Evolutionary conservation across 2,329 filamentous ascomycete species (phyloP), one percentile per base, ranked within the genome.

Genomic region (Colletotrichum sansevieriae): DNA sequence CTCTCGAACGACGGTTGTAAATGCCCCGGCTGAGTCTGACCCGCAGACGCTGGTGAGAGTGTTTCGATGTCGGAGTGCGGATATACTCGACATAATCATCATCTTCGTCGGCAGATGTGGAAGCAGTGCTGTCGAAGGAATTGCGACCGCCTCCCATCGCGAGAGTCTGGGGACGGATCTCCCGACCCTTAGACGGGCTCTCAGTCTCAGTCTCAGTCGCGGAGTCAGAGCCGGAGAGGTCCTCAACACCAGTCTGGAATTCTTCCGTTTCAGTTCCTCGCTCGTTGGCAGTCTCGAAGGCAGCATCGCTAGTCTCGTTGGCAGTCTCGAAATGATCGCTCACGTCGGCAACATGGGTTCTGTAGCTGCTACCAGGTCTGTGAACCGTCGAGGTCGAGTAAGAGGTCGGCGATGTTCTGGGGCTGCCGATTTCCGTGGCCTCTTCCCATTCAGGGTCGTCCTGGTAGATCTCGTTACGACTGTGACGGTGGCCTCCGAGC

Each of bases 381-480:
- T 76, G 78, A 7, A 75, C 72, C 10, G 73, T 62, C 12, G 79
- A 74, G 35, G 75, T 76, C 22, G 78, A 74, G 43, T 73, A 73
- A 8, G 77, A 71, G 15, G 49, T 69, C 44, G 81, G 71, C 2
- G 74, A 77, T 64, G 82, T 84, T 65, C 85, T 88, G 13, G 89
- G 89, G 63, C 88, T 90, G 25, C 79, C 80, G 60, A 86, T 84
- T 22, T 71, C 70, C 1, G 63, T 61, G 35, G 95, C 90, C 72
- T 98, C 95, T 79, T 98, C 95, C 94, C 95, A 98, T 35, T 95
- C 92, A 1, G 91, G 87, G 61, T 98, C 94, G 60, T 97, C 92
- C 11, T 91, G 77, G 67, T 94, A 85, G 47, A 97, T 86, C 73
- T 98, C 95, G 33, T 93, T 95, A 71, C 88, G 91, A 74, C 88